Base-by-base conservation (phyloP, 2,329 filamentous ascomycete genomes). In the Penicillium sp. region DNA sequence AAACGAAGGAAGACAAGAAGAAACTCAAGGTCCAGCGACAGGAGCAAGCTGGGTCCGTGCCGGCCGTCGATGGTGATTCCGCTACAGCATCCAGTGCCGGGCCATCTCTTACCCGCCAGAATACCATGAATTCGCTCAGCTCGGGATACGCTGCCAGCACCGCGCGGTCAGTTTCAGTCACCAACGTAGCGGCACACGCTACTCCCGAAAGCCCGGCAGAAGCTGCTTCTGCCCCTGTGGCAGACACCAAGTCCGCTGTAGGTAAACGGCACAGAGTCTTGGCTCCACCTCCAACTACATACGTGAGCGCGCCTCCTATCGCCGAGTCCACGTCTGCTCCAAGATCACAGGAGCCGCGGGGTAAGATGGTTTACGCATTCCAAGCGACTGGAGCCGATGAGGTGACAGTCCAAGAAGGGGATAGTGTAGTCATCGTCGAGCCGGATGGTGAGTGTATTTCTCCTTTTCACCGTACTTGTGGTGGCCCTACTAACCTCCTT, bases 1-100 rank as follows among this genome's bases (percentile, higher is more conserved):
- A 95, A 74, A 89, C 85, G 65, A 99, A 98, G 78, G 95, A 98
- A 65, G 93, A 97, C 71, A 93, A 89, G 81, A 99, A 97, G 83
- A 96, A 93, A 72, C 84, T 96, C 45, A 98, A 98, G 79, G 85
- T 86, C 45, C 90, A 93, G 75, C 87, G 93, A 63, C 94, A 98
- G 79, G 89, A 91, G 62, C 84, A 89, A 4, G 90, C 93, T 13
- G 91, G 89, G 71, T 80, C 87, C 35, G 67, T 74, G n/a, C 75
- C 78, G 37, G 68, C 71, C 12, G 66, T 78, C 24, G 81, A 81
- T 22, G 64, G 76, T 26, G 70, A 75, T 7, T 70, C 76, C 0
- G 64, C 76, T 2, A 70, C 72, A n/a, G 68, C 70, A 37, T 73
- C 76, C 17, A 82, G 88, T 4, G 89, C 91, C 61, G 81, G 89